Conservation (phyloP, 2,329 filamentous ascomycete genomes). For the Lachnellula willkommii region DNA sequence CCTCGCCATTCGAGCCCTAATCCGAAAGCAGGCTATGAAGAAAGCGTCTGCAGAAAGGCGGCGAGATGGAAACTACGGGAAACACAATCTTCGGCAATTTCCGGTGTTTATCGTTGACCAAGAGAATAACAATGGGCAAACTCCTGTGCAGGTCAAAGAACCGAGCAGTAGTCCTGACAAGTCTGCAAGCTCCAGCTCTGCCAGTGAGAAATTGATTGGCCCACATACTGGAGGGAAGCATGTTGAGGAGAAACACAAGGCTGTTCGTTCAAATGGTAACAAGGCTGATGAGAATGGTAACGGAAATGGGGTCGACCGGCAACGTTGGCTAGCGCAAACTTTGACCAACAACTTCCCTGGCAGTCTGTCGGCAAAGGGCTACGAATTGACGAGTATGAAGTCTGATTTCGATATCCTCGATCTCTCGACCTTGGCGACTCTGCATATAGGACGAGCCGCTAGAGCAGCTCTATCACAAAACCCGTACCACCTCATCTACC, state of each 20-base stretch:
- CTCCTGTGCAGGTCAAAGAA: not conserved
- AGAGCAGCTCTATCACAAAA: conserved; percentile 19
- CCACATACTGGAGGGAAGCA: not conserved
- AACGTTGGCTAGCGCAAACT: conserved; percentile 2
- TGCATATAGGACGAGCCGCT: conserved; percentile 25
- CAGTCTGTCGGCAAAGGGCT: conserved; percentile 20
- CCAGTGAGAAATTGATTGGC: not conserved
- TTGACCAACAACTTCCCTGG: conserved; percentile 2
- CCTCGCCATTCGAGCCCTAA: conserved; percentile 24
- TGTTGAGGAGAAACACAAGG: not conserved
- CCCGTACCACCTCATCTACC: conserved; percentile 20
- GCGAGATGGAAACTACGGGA: conserved; percentile 30
- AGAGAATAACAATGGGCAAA: not conserved
- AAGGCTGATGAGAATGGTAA: not conserved
- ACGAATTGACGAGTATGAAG: conserved; percentile 24
- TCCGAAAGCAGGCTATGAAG: conserved; percentile 37
- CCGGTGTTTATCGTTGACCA: conserved; percentile 22
- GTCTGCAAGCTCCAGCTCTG: not conserved
- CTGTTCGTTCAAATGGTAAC: not conserved
- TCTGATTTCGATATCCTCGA: conserved; percentile 25
- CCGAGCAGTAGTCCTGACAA: too few relatives aligned
- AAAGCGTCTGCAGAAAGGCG: conserved; percentile 31
- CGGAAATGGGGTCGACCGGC: not conserved
- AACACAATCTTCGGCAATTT: conserved; percentile 30
- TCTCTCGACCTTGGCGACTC: conserved; percentile 26